These are phyloP conservation scores for Ormosia semicastrata DNA, from an alignment of 306 rosid genomes.

Conservation along the genomic window DNA sequence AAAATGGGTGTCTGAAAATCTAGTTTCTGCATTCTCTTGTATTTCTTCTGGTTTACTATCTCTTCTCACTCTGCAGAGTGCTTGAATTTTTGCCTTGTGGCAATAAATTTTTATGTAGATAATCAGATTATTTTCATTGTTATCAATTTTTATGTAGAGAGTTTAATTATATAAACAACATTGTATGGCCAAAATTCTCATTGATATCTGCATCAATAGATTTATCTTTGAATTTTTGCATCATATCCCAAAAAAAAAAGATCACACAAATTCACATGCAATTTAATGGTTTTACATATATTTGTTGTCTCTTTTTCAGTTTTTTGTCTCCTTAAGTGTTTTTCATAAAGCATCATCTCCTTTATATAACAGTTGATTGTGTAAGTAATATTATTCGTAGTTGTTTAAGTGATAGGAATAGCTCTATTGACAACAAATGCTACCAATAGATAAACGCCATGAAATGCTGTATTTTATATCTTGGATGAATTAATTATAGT, in stretches of 20 bases:
- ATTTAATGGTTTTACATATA: neutral
- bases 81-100: slow-evolving; percentile 16
- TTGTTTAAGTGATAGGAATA: neutral
- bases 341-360: neutral
- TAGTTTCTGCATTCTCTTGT: slow-evolving; percentile 14
- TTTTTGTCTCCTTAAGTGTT: neutral
- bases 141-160: neutral
- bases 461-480: neutral
- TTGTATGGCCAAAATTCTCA: neutral
- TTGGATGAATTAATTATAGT: neutral
- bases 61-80: slow-evolving; percentile 28
- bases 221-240: neutral
- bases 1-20: slow-evolving; percentile 34
- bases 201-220: neutral
- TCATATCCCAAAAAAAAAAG: neutral
- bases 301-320: neutral
- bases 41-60: slow-evolving; percentile 14
- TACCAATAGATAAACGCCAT: neutral
- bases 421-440: neutral
- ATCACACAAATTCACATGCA: neutral
- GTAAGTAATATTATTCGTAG: neutral
- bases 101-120: neutral
- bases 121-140: neutral
- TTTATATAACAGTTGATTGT: neutral
- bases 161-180: neutral